These are phyloP conservation scores for Aspergillus coremiiformis DNA, from an alignment of 495 filamentous ascomycete genomes.

Conservation along the genomic window DNA sequence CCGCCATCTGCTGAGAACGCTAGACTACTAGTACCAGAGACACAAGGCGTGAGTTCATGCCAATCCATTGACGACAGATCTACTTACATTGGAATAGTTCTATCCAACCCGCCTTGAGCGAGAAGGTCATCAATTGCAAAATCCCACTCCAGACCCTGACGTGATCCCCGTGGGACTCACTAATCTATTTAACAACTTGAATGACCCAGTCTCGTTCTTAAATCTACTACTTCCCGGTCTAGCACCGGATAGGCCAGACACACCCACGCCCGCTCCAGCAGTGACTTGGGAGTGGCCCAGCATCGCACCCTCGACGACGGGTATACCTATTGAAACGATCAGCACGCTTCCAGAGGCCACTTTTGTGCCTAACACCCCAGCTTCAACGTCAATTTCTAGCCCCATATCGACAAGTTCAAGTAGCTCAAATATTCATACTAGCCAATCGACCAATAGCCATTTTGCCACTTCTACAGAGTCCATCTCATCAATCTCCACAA, in stretches of 20 bases:
- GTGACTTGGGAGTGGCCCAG: background rate
- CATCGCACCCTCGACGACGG: background rate
- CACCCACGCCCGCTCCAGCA: constrained; percentile 2
- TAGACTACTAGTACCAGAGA: constrained; percentile 20
- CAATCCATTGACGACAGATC: background rate
- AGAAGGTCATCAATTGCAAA: constrained; percentile 33
- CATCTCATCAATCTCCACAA: background rate
- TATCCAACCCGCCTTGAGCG: constrained; percentile 35
- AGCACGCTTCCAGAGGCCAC: background rate
- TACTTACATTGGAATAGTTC: constrained; percentile 17
- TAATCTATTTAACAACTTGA: constrained; percentile 20
- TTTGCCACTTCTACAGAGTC: background rate
- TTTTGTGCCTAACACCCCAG: background rate
- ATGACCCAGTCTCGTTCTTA: constrained; percentile 17
- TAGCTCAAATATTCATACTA: background rate
- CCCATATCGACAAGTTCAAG: background rate
- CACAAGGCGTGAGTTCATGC: constrained; percentile 26
- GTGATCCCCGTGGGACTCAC: constrained; percentile 11
- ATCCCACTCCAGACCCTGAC: constrained; percentile 24
- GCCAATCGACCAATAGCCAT: background rate
- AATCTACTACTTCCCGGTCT: constrained; percentile 7
- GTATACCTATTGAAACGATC: background rate
- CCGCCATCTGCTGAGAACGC: constrained; percentile 23
- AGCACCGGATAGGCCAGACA: background rate
- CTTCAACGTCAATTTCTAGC: background rate